Evolutionary conservation across 176 grass and related monocot species (phyloP).

Genomic region (Canna indica): DNA sequence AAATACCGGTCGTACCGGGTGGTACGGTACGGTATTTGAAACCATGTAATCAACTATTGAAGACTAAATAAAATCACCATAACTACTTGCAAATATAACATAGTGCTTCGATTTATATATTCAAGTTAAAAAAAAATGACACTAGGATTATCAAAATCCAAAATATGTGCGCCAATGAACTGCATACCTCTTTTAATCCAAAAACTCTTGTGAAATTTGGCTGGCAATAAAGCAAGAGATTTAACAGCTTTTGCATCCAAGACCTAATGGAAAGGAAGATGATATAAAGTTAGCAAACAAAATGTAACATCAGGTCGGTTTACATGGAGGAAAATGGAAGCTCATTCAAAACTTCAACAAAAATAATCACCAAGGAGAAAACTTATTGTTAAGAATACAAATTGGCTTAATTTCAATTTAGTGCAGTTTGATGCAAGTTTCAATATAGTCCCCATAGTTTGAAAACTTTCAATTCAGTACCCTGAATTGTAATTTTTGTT

Average conservation of each 20-base stretch:
- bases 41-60: no score
- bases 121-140: neutral
- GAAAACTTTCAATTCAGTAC: no score
- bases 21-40: no score
- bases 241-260: constrained; percentile 56
- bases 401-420: neutral
- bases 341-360: neutral
- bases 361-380: neutral
- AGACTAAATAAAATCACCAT: neutral
- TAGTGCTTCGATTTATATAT: neutral
- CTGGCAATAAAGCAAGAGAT: constrained; percentile 81
- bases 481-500: no score
- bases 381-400: neutral
- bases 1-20: no score
- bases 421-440: no score
- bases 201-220: constrained; percentile 92
- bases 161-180: neutral
- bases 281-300: neutral
- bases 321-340: neutral
- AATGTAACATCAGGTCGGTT: neutral
- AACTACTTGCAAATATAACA: neutral
- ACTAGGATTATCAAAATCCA: neutral
- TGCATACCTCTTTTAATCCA: constrained; percentile 85
- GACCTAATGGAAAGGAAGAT: constrained; percentile 41
- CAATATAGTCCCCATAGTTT: no score